These are phyloP conservation scores for Gymnopilus dilepis DNA, from an alignment of 768 basidiomycete genomes.

Conservation along the genomic window DNA sequence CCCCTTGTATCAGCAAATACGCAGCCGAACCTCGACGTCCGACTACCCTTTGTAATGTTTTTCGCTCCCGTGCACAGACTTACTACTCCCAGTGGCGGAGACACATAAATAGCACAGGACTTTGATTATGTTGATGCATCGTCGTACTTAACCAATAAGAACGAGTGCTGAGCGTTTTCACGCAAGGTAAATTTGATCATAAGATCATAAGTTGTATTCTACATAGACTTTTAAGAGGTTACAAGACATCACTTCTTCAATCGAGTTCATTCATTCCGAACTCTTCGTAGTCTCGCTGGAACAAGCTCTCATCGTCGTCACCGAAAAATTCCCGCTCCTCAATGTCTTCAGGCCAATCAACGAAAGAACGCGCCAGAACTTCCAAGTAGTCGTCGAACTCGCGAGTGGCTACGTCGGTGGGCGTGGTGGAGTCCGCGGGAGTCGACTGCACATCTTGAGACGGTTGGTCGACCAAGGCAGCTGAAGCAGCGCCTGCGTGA, in stretches of 20 bases:
- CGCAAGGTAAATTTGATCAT: no score
- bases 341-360: background rate
- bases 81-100: no score
- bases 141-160: no score
- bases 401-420: background rate
- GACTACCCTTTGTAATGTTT: no score
- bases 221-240: no score
- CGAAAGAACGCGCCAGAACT: background rate
- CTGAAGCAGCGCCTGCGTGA: background rate
- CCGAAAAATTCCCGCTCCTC: background rate
- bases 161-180: no score
- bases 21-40: no score
- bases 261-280: conserved; percentile 6
- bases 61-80: no score
- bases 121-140: no score
- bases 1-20: no score
- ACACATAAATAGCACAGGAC: no score
- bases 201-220: no score
- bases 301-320: background rate
- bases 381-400: background rate
- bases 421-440: background rate
- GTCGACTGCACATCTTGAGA: background rate
- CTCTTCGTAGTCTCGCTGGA: background rate
- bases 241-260: background rate
- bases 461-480: background rate